Evolutionary conservation across 2,329 filamentous ascomycete species (phyloP).

Genomic region (Ophiosphaerella narmari): DNA sequence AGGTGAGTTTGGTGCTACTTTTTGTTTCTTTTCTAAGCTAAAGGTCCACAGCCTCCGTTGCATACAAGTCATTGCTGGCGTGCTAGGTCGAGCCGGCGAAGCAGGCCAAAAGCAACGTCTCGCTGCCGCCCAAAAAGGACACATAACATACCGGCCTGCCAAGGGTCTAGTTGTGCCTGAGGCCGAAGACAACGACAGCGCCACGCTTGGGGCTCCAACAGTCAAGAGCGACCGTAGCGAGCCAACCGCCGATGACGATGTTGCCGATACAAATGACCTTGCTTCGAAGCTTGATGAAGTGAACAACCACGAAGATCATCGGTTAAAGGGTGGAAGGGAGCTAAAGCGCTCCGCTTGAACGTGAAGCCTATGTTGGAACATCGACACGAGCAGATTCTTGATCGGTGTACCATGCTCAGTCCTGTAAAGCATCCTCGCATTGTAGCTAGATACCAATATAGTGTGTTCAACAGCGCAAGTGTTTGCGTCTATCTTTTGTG

Average conservation of each 20-base stretch:
- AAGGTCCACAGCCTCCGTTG: slow-evolving; percentile 69
- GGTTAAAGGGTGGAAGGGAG: slow-evolving; percentile 24
- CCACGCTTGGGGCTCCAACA: background rate
- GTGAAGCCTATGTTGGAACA: background rate
- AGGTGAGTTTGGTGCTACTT: slow-evolving; percentile 59
- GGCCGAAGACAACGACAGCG: background rate
- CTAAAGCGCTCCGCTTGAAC: slow-evolving; percentile 23
- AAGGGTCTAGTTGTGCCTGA: slow-evolving; percentile 22
- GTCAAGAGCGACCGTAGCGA: background rate
- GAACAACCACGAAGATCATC: slow-evolving; percentile 26
- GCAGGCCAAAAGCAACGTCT: slow-evolving; percentile 72
- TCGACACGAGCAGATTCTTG: too few species aligned
- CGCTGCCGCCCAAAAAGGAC: slow-evolving; percentile 63
- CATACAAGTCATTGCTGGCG: slow-evolving; percentile 79
- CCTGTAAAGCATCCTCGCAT: slow-evolving; percentile 1
- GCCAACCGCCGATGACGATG: slow-evolving; percentile 4
- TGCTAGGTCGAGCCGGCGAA: slow-evolving; percentile 83
- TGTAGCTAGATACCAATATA: too few species aligned
- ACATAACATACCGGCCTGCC: slow-evolving; percentile 61
- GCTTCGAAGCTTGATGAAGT: slow-evolving; percentile 30
- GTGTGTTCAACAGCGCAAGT: too few species aligned
- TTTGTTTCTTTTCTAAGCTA: slow-evolving; percentile 1
- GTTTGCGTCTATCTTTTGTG: too few species aligned
- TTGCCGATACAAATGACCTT: slow-evolving; percentile 23
- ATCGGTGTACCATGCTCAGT: background rate